phyloP scores from a whole-genome alignment of 352 stramenopile species.

The Phytopythium ostracodes region DNA sequence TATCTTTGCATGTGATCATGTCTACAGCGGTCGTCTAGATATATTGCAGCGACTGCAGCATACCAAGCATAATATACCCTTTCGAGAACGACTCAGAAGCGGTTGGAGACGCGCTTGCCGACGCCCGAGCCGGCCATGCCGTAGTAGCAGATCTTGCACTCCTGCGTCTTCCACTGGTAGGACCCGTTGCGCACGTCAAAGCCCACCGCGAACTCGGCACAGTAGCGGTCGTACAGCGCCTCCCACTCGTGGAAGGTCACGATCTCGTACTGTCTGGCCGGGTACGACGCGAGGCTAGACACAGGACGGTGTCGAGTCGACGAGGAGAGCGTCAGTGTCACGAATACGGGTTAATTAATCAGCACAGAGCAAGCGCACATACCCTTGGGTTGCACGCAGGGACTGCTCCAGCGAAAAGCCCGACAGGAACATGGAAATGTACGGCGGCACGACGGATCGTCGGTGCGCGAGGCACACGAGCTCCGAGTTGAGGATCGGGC shows the following conservation, averaged over 20 bases:
- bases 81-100: not conserved
- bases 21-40: constrained; percentile 1
- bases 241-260: constrained; percentile 81
- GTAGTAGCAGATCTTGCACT: constrained; percentile 81
- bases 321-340: not conserved
- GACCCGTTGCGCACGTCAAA: constrained; percentile 77
- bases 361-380: constrained; percentile 13
- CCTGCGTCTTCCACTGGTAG: constrained; percentile 79
- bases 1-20: not conserved
- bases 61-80: not conserved
- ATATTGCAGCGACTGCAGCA: not conserved
- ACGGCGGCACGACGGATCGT: constrained; percentile 71
- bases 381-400: constrained; percentile 70
- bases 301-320: too few relatives aligned
- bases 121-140: constrained; percentile 39
- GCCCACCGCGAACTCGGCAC: constrained; percentile 73
- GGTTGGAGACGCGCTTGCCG: constrained; percentile 9
- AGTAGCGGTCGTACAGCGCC: constrained; percentile 73
- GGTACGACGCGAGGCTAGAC: constrained; percentile 39
- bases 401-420: constrained; percentile 78
- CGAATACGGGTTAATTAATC: not conserved
- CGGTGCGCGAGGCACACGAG: constrained; percentile 79
- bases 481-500: constrained; percentile 76
- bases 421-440: constrained; percentile 85
- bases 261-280: constrained; percentile 81